Percentiles rank a stretch among this genome's conserved stretches.
Evolutionary conservation across 2,329 filamentous ascomycete genomes (phyloP).

Genomic region (Ascochyta lentis): DNA sequence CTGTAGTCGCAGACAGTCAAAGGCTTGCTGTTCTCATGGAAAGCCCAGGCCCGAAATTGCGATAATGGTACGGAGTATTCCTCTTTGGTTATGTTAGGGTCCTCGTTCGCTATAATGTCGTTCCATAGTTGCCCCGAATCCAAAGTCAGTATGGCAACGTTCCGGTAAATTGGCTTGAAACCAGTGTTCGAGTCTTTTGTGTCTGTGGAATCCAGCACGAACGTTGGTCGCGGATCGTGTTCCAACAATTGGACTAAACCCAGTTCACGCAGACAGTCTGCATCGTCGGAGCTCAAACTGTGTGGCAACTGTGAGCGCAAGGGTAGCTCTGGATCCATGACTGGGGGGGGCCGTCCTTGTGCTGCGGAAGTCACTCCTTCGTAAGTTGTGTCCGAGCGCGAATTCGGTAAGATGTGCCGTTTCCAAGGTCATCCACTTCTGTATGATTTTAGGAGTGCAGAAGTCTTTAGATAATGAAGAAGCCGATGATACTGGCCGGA

Average conservation of each 20-base stretch:
- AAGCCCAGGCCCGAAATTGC: constrained; percentile 29
- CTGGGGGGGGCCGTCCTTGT: not conserved
- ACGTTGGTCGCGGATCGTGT: constrained; percentile 29
- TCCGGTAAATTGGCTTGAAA: constrained; percentile 23
- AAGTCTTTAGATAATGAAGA: too few relatives aligned
- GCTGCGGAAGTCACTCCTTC: not conserved
- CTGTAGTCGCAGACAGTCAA: constrained; percentile 13
- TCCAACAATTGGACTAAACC: constrained; percentile 32
- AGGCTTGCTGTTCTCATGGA: not conserved
- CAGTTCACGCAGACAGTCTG: constrained; percentile 16
- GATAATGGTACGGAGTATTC: constrained; percentile 2
- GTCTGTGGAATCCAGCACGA: constrained; percentile 21
- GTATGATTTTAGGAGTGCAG: too few relatives aligned
- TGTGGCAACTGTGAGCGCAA: not conserved
- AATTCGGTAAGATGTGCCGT: not conserved
- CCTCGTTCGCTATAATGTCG: constrained; percentile 10
- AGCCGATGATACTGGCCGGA: too few relatives aligned
- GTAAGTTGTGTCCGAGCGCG: not conserved
- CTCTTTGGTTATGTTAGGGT: not conserved
- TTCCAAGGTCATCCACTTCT: too few relatives aligned
- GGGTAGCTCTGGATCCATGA: not conserved
- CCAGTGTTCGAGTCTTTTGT: not conserved
- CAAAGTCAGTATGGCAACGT: constrained; percentile 27
- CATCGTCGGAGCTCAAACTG: constrained; percentile 7
- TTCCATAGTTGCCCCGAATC: constrained; percentile 17